Percentiles rank a stretch among this genome's conserved stretches.
Conservation (phyloP, 1,284 basidiomycete species). For the Anthracocystis panici-leucophaei region DNA sequence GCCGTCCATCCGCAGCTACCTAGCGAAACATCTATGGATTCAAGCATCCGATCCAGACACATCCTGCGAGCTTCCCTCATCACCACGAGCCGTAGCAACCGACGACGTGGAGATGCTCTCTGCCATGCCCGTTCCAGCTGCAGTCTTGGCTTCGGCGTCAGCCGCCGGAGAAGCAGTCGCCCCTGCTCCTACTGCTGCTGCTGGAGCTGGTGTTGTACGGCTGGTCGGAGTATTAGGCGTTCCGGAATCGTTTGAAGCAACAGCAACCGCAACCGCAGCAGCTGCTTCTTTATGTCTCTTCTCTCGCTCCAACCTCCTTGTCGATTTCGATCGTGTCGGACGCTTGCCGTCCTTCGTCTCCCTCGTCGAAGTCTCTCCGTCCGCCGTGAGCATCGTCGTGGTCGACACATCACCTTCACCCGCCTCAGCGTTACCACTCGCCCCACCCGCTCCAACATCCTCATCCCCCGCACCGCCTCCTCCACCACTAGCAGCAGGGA, state of each 20-base stretch:
- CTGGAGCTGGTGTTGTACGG: not conserved
- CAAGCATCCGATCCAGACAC: not conserved
- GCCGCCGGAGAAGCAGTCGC: not conserved
- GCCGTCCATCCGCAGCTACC: not conserved
- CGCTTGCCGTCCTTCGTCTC: constrained; percentile 30
- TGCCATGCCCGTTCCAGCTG: constrained; percentile 18
- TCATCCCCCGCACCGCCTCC: not conserved
- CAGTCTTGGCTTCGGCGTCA: not conserved
- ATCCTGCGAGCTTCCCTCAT: not conserved
- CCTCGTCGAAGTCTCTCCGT: constrained; percentile 11
- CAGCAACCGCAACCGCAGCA: constrained; percentile 9
- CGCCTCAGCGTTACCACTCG: not conserved
- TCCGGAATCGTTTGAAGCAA: not conserved
- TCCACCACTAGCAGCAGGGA: constrained; percentile 1
- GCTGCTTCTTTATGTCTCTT: constrained; percentile 40
- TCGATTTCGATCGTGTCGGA: constrained; percentile 29
- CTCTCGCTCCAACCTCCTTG: constrained; percentile 28
- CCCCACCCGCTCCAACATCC: constrained; percentile 2
- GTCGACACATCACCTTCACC: constrained; percentile 4
- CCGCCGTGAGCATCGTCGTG: constrained; percentile 1
- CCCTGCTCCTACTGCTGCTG: not conserved
- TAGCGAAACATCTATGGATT: not conserved
- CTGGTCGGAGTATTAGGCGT: constrained; percentile 30
- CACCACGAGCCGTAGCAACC: constrained; percentile 25
- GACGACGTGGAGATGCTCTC: constrained; percentile 41